phyloP scores from a whole-genome alignment of 2,329 filamentous ascomycete species.

The Apiospora marii region DNA sequence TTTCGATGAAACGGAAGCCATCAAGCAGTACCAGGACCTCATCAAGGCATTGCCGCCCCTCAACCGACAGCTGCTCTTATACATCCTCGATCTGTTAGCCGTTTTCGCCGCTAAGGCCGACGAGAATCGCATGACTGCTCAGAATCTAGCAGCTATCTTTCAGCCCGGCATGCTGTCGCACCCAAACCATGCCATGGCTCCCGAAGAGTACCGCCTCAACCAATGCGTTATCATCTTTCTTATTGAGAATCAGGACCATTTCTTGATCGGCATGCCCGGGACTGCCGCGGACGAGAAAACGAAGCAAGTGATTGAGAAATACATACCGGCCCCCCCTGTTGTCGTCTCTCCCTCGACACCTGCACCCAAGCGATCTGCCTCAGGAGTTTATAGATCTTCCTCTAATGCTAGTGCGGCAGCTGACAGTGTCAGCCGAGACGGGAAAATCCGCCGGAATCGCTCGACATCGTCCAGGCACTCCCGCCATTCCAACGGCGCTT shows the following conservation, averaged over 20 bases:
- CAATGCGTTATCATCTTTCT: slow-evolving; percentile 97
- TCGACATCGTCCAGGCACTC: slow-evolving; percentile 93
- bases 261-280: slow-evolving; percentile 97
- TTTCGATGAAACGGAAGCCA: slow-evolving; percentile 79
- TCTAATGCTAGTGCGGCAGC: slow-evolving; percentile 90
- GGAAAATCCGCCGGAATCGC: slow-evolving; percentile 82
- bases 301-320: slow-evolving; percentile 71
- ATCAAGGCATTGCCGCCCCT: slow-evolving; percentile 93
- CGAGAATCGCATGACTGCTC: slow-evolving; percentile 94
- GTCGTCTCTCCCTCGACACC: slow-evolving; percentile 57
- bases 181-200: slow-evolving; percentile 93
- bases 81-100: slow-evolving; percentile 93
- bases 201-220: slow-evolving; percentile 90
- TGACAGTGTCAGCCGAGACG: slow-evolving; percentile 84
- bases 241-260: slow-evolving; percentile 98
- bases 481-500: slow-evolving; percentile 73
- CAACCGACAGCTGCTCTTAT: slow-evolving; percentile 91
- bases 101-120: slow-evolving; percentile 98
- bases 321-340: slow-evolving; percentile 61
- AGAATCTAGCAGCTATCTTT: slow-evolving; percentile 95
- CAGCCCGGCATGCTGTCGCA: slow-evolving; percentile 96
- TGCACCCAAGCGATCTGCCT: slow-evolving; percentile 48
- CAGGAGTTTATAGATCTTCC: slow-evolving; percentile 74
- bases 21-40: slow-evolving; percentile 83
- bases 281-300: slow-evolving; percentile 93